A percentile compares a stretch with the other conserved stretches of the same genome.
Evolutionary conservation across 164 flowering plant genomes (phyloP).

Genomic region (Litsea cubeba): DNA sequence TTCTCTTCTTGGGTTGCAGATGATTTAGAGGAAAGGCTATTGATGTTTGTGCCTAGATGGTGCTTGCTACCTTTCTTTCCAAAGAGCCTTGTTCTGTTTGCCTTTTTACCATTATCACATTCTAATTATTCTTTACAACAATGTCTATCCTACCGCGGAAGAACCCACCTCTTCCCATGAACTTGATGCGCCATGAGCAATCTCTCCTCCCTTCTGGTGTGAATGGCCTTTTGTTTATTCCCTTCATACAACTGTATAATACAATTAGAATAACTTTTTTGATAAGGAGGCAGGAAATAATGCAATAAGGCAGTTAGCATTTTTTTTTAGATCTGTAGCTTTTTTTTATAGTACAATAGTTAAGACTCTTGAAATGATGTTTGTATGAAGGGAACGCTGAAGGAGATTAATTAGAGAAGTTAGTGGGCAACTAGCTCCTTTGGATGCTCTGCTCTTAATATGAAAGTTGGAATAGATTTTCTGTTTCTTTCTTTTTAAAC

Average conservation of each 20-base stretch:
- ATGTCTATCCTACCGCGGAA: conserved; percentile 84
- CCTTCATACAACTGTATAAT: not conserved
- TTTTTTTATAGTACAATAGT: too few species aligned
- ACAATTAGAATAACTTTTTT: too few species aligned
- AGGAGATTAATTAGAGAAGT: too few species aligned
- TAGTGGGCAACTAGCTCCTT: too few species aligned
- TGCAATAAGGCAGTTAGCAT: too few species aligned
- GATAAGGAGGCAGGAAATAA: too few species aligned
- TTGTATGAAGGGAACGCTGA: too few species aligned
- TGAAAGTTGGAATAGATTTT: too few species aligned
- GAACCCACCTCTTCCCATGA: conserved; percentile 88
- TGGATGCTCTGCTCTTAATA: too few species aligned
- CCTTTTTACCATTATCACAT: conserved; percentile 78
- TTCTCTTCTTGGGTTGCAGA: conserved; percentile 8
- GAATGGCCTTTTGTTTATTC: conserved; percentile 77
- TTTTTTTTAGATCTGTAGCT: too few species aligned
- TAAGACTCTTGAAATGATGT: too few species aligned
- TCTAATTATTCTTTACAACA: conserved; percentile 91
- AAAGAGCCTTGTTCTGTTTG: conserved; percentile 49
- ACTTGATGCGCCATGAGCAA: conserved; percentile 64
- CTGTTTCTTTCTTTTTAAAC: too few species aligned
- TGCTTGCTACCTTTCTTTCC: conserved; percentile 39
- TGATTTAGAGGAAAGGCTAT: conserved; percentile 10
- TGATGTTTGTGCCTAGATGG: conserved; percentile 8
- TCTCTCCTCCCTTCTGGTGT: conserved; percentile 70